These are phyloP conservation scores for Fistulinella cinereoalba DNA, from an alignment of 1,284 basidiomycete species.

Conservation along the genomic window DNA sequence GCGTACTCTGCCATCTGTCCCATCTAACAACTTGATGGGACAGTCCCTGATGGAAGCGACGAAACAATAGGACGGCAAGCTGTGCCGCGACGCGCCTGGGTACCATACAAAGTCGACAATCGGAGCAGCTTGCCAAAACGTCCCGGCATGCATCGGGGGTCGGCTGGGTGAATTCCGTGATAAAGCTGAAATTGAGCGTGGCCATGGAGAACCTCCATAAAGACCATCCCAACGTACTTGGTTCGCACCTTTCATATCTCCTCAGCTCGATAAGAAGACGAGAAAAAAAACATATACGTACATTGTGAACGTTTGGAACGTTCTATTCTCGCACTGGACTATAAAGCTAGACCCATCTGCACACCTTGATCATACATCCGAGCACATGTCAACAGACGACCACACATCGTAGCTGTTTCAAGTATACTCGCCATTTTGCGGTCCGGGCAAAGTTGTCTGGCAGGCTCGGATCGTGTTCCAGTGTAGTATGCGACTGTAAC, in stretches of 20 bases:
- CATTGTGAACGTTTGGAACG: constrained; percentile 45
- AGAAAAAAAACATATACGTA: constrained; percentile 3
- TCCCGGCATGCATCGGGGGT: constrained; percentile 12
- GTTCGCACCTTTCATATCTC: constrained; percentile 1
- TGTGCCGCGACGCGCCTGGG: constrained; percentile 59
- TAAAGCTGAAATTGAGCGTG: no score
- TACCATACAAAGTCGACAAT: constrained; percentile 82
- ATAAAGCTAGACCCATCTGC: constrained; percentile 60
- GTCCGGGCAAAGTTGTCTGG: constrained; percentile 45
- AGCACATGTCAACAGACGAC: constrained; percentile 1
- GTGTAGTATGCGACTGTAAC: constrained; percentile 7
- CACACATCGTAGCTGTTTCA: not conserved
- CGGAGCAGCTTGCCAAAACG: constrained; percentile 58
- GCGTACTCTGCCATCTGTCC: constrained; percentile 68
- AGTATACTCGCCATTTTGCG: constrained; percentile 47
- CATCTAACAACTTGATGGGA: constrained; percentile 81
- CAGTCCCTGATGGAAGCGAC: constrained; percentile 76
- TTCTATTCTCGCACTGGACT: constrained; percentile 59
- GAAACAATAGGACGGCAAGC: constrained; percentile 75
- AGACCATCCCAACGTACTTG: not conserved
- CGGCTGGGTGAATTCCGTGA: no score
- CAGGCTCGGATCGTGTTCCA: constrained; percentile 25
- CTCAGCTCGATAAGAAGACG: not conserved
- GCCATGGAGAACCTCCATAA: no score
- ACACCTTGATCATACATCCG: constrained; percentile 48